A percentile compares a stretch with the other conserved stretches of the same genome.
phyloP scores from a whole-genome alignment of 169 alveolate species.

The Babesia ovis region DNA sequence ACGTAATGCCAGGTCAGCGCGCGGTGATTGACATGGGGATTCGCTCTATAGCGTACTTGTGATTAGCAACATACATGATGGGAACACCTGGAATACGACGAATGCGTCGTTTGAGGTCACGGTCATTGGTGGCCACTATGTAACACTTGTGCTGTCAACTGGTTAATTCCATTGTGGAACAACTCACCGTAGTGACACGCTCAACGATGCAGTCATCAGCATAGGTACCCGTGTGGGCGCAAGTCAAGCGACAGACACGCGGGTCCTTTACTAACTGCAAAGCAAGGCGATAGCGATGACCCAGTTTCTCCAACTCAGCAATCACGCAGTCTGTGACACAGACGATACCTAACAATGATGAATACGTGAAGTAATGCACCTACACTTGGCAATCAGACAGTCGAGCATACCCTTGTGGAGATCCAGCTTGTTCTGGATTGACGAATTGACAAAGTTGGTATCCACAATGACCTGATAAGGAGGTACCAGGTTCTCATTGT shows the following conservation, averaged over 20 bases:
- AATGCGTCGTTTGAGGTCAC: constrained; percentile 94
- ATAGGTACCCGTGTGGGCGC: constrained; percentile 97
- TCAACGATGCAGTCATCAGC: constrained; percentile 99
- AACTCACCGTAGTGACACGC: constrained; percentile 82
- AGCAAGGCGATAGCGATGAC: constrained; percentile 95
- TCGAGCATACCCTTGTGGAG: constrained; percentile 94
- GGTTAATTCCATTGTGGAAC: not conserved
- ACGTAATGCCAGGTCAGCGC: constrained; percentile 60
- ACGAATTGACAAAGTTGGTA: constrained; percentile 98
- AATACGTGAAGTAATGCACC: not conserved
- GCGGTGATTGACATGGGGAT: constrained; percentile 89
- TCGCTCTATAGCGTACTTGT: constrained; percentile 94
- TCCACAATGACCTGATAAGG: constrained; percentile 97
- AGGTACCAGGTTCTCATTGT: constrained; percentile 93
- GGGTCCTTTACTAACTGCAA: constrained; percentile 95
- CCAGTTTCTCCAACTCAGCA: constrained; percentile 98
- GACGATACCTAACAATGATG: constrained; percentile 77
- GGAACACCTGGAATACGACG: constrained; percentile 99
- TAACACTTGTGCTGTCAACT: constrained; percentile 90
- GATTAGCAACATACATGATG: constrained; percentile 93
- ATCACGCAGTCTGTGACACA: constrained; percentile 98
- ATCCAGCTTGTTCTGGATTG: constrained; percentile 96
- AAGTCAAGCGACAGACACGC: constrained; percentile 91
- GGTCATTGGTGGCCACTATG: constrained; percentile 98
- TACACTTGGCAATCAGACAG: constrained; percentile 94